Base-by-base conservation (phyloP, 345 rosid genomes). In the Psidium guajava region DNA sequence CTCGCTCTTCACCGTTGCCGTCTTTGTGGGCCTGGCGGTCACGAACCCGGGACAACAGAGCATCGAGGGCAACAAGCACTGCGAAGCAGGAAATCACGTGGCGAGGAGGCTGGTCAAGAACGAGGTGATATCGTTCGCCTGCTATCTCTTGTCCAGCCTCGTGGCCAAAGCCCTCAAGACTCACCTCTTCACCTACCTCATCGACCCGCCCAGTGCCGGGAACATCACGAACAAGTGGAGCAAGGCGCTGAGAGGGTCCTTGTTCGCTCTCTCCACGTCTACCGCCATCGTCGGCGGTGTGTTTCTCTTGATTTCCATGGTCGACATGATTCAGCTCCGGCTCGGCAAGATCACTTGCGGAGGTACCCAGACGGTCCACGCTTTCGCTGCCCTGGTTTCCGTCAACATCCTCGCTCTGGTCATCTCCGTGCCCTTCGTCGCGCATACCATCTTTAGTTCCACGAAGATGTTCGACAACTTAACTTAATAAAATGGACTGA, bases 1-100 rank as follows among this genome's bases (percentile, higher is more conserved):
- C 86, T 84, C 90, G 9, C 87, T 87, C 87, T 88, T 91, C 93
- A 88, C 91, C 5, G 53, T 84, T 21, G 92, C 93, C 9, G 88
- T 90, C 24, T 91, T 91, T 84, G 82, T 89, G 54, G 91, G 93
- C 15, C 75, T 91, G 7, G 86, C 92, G 16, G 2, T 88, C 1
- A 86, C 90, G 1, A 9, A 42, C 28, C 86, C 55, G 2, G 61
- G 86, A 27, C 85, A 87, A 3, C 11, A 18, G 3, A 87, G 86
- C 86, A 88, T 90, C 6, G 89, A 90, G 44, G 75, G 83, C 87
- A 85, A 87, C 28, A 22, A 28, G 5, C 83, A 54, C 6, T 91
- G 92, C 54, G 85, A 84, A 53, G 59, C 91, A 0, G 90, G 44
- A 47, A 11, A 28, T 2, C 1, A 1, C n/a, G 8, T 83, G 5